These are phyloP conservation scores for Aspergillus sojae DNA, from an alignment of 2,329 filamentous ascomycete species.

Conservation along the genomic window DNA sequence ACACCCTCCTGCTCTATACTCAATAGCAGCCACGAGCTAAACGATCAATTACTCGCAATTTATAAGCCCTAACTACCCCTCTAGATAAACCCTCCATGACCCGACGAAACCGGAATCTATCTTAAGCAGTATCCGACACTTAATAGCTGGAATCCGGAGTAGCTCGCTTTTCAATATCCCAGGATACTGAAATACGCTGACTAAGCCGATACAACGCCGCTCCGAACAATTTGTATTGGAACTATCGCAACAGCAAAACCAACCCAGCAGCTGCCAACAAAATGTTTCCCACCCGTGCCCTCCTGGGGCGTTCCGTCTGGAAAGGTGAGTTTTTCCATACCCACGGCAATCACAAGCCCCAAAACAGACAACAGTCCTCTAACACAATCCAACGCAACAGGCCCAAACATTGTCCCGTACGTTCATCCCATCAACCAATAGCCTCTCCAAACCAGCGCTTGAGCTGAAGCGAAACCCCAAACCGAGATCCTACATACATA, in stretches of 20 bases:
- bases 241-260: constrained; percentile 14
- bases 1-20: neutral
- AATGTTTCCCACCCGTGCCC: constrained; percentile 71
- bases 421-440: constrained; percentile 31
- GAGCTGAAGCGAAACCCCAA: neutral
- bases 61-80: neutral
- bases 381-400: constrained; percentile 41
- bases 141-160: too few relatives aligned
- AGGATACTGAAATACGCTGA: neutral
- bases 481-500: neutral
- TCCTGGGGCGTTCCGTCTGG: constrained; percentile 80
- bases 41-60: neutral
- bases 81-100: neutral
- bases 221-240: constrained; percentile 12
- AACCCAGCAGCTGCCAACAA: constrained; percentile 29
- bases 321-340: constrained; percentile 63
- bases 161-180: too few relatives aligned
- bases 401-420: constrained; percentile 72
- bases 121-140: too few relatives aligned
- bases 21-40: neutral
- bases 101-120: neutral
- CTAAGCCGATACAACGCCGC: constrained; percentile 4
- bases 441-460: neutral
- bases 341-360: neutral
- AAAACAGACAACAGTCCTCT: neutral